Evolutionary conservation across 768 basidiomycete species (phyloP).

Genomic region (Calvatia gigantea): DNA sequence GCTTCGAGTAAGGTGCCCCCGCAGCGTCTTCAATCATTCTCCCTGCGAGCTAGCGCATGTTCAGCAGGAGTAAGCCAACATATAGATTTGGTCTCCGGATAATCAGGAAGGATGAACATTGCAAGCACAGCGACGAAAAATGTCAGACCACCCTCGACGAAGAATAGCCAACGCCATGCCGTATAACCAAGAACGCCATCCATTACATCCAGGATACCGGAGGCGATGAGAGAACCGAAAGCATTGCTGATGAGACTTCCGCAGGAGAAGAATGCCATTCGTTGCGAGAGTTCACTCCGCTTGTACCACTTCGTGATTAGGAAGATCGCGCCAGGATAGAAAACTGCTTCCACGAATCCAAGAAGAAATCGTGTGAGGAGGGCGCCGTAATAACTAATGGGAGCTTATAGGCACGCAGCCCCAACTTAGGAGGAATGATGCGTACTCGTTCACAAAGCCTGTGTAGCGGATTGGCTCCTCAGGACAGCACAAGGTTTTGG

Average conservation of each 20-base stretch:
- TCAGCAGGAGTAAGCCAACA: slow-evolving; percentile 58
- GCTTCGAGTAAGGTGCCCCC: background rate
- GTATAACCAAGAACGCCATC: slow-evolving; percentile 62
- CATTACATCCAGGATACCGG: slow-evolving; percentile 73
- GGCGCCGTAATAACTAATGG: slow-evolving; percentile 53
- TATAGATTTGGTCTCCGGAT: slow-evolving; percentile 47
- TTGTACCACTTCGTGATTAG: slow-evolving; percentile 73
- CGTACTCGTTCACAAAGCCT: slow-evolving; percentile 41
- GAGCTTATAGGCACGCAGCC: background rate
- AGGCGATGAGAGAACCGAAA: slow-evolving; percentile 76
- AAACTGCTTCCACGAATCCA: slow-evolving; percentile 71
- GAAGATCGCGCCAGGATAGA: slow-evolving; percentile 67
- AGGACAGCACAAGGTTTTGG: background rate
- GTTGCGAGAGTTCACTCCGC: slow-evolving; percentile 62
- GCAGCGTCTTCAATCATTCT: slow-evolving; percentile 59
- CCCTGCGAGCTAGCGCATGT: slow-evolving; percentile 49
- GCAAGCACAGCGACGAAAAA: slow-evolving; percentile 46
- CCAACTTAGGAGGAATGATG: background rate
- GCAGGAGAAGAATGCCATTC: slow-evolving; percentile 66
- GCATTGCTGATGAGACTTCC: slow-evolving; percentile 79
- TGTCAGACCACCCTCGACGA: slow-evolving; percentile 60
- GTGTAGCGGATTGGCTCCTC: background rate
- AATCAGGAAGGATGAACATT: slow-evolving; percentile 70
- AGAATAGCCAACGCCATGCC: slow-evolving; percentile 82
- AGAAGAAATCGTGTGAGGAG: slow-evolving; percentile 72